Evolutionary conservation across 768 basidiomycete genomes (phyloP).

Genomic region (Mycena olivaceomarginata): DNA sequence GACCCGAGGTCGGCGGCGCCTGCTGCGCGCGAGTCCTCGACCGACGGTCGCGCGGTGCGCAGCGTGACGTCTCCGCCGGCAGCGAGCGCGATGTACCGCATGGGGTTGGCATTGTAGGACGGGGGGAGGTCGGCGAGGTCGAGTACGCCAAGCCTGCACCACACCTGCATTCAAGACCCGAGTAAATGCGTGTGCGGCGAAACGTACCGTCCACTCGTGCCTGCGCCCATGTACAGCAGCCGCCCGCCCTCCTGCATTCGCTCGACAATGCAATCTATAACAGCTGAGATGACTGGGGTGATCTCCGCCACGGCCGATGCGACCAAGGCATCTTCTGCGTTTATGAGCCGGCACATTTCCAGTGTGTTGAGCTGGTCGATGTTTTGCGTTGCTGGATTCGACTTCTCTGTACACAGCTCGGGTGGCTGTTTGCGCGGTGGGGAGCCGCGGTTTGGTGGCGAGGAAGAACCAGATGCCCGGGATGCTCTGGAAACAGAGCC

Average conservation of each 20-base stretch:
- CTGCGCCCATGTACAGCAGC: conserved; percentile 59
- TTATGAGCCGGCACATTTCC: conserved; percentile 58
- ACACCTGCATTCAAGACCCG: neutral
- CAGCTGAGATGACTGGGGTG: conserved; percentile 51
- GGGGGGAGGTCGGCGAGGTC: conserved; percentile 52
- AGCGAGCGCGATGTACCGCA: conserved; percentile 46
- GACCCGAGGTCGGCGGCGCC: conserved; percentile 51
- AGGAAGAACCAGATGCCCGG: neutral
- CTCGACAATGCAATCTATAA: conserved; percentile 54
- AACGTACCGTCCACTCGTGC: conserved; percentile 57
- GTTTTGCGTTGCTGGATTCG: conserved; percentile 49
- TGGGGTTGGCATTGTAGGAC: conserved; percentile 43
- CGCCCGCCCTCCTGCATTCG: conserved; percentile 53
- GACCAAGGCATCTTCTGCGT: conserved; percentile 52
- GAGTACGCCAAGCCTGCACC: conserved; percentile 54
- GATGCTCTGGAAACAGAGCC: neutral
- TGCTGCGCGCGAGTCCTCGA: conserved; percentile 55
- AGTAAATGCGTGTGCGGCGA: neutral
- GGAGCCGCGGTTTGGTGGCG: neutral
- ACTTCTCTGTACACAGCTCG: conserved; percentile 47
- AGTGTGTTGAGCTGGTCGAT: conserved; percentile 55
- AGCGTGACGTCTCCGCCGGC: conserved; percentile 55
- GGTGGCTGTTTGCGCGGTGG: conserved; percentile 10
- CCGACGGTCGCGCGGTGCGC: conserved; percentile 53
- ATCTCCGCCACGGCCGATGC: conserved; percentile 53